A percentile compares a stretch with the other conserved stretches of the same genome.
Conservation (phyloP, 129 eudicot genomes). For the Rutidosis leptorrhynchoides region DNA sequence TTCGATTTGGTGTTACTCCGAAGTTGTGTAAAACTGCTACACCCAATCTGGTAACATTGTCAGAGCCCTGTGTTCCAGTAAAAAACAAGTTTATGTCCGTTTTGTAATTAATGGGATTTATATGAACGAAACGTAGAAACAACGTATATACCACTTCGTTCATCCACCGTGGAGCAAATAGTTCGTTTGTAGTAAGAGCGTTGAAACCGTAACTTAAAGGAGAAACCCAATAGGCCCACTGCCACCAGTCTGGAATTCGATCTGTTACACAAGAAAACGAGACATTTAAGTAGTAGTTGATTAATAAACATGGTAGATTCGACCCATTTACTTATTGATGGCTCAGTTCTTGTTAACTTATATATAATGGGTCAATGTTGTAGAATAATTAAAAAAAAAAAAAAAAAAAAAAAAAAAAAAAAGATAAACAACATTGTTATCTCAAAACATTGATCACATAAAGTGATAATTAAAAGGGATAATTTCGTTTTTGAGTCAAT, state of each 20-base stretch:
- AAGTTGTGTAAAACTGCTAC: slow-evolving; percentile 42
- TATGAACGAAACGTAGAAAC: slow-evolving; percentile 8
- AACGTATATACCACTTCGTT: slow-evolving; percentile 42
- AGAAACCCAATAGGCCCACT: slow-evolving; percentile 66
- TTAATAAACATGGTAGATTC: background rate
- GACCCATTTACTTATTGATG: background rate
- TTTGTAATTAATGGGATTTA: background rate
- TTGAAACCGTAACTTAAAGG: slow-evolving; percentile 63
- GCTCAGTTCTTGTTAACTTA: background rate
- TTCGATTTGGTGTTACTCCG: slow-evolving; percentile 36
- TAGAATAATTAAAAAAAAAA: too few species aligned
- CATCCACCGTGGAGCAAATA: slow-evolving; percentile 65
- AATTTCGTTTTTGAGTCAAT: too few species aligned
- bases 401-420: background rate
- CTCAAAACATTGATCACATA: too few species aligned
- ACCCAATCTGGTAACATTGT: slow-evolving; percentile 47
- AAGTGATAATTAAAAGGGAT: too few species aligned
- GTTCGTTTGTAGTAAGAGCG: slow-evolving; percentile 51
- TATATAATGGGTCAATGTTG: too few species aligned
- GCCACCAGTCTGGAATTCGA: slow-evolving; percentile 51
- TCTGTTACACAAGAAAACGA: slow-evolving; percentile 30
- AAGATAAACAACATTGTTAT: too few species aligned
- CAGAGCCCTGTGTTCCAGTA: slow-evolving; percentile 42
- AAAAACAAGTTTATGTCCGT: background rate
- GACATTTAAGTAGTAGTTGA: background rate